A percentile compares a stretch with the other conserved stretches of the same genome.
Evolutionary conservation across 495 filamentous ascomycete genomes (phyloP).

Genomic region (Tetracladium setigerum): DNA sequence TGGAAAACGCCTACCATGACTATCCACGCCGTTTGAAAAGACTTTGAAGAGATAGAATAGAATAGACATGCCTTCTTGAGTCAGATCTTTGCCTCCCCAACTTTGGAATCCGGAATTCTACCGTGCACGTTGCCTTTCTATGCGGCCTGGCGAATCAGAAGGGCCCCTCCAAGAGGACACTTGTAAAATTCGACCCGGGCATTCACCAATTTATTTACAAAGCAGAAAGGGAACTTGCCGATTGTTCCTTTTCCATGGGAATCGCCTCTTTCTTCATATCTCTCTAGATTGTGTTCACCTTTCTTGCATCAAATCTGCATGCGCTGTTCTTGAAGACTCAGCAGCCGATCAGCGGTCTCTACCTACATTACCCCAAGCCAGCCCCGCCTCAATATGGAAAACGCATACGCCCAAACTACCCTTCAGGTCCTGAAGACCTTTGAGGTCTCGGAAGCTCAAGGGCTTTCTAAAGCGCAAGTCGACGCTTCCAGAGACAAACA

Average conservation of each 20-base stretch:
- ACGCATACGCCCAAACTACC: slow-evolving; percentile 62
- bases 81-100: no score
- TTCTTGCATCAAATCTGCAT: slow-evolving; percentile 7
- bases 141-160: no score
- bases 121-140: no score
- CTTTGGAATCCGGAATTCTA: no score
- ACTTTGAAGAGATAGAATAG: no score
- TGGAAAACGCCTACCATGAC: no score
- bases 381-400: slow-evolving; percentile 55
- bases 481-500: slow-evolving; percentile 52
- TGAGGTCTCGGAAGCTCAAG: slow-evolving; percentile 54
- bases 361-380: neutral
- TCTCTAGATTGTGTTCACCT: neutral
- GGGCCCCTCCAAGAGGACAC: slow-evolving; percentile 8
- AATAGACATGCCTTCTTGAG: no score
- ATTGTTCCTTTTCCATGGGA: slow-evolving; percentile 22
- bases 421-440: slow-evolving; percentile 67
- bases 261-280: slow-evolving; percentile 15
- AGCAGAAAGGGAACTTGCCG: neutral
- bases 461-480: slow-evolving; percentile 68
- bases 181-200: slow-evolving; percentile 3
- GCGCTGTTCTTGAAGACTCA: slow-evolving; percentile 7
- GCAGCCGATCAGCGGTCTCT: slow-evolving; percentile 7
- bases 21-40: no score
- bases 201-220: slow-evolving; percentile 9